phyloP scores from a whole-genome alignment of 1,284 basidiomycete genomes.

The Tetrapyrgos nigripes region DNA sequence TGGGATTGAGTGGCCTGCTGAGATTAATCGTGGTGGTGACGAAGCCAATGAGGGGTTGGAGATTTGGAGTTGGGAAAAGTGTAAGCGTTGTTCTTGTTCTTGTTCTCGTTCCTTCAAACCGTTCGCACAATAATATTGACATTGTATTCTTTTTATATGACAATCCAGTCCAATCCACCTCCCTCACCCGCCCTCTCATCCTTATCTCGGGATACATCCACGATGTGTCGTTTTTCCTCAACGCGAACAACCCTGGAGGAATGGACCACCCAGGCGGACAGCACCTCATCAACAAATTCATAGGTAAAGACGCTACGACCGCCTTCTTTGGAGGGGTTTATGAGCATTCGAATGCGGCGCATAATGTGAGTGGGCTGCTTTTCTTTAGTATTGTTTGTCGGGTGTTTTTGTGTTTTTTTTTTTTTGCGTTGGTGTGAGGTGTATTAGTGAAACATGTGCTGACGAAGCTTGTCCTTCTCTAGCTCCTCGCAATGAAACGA shows the following conservation, averaged over 20 bases:
- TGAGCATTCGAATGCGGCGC: slow-evolving; percentile 92
- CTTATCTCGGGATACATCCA: slow-evolving; percentile 92
- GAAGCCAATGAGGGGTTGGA: slow-evolving; percentile 83
- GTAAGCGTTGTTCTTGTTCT: slow-evolving; percentile 46
- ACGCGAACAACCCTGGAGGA: too few relatives aligned
- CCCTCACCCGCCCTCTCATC: slow-evolving; percentile 77
- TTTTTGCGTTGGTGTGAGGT: too few relatives aligned
- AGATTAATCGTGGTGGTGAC: too few relatives aligned
- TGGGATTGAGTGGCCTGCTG: slow-evolving; percentile 77
- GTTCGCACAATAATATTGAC: slow-evolving; percentile 13
- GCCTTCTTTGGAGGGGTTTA: slow-evolving; percentile 96
- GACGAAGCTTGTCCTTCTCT: neutral
- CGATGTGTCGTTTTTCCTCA: slow-evolving; percentile 84
- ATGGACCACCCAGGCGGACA: slow-evolving; percentile 83
- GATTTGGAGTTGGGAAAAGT: slow-evolving; percentile 86
- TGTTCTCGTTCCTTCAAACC: neutral
- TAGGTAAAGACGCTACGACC: slow-evolving; percentile 84
- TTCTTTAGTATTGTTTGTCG: too few relatives aligned
- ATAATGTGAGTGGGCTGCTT: slow-evolving; percentile 64
- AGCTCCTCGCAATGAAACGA: slow-evolving; percentile 74
- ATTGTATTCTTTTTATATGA: slow-evolving; percentile 1
- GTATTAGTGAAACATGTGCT: neutral
- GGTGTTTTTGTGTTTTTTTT: slow-evolving; percentile 13
- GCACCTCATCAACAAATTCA: slow-evolving; percentile 65
- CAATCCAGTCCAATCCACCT: slow-evolving; percentile 71